A percentile compares a stretch with the other conserved stretches of the same genome.
phyloP scores from a whole-genome alignment of 106 monocot genomes.

The Allium sativum region DNA sequence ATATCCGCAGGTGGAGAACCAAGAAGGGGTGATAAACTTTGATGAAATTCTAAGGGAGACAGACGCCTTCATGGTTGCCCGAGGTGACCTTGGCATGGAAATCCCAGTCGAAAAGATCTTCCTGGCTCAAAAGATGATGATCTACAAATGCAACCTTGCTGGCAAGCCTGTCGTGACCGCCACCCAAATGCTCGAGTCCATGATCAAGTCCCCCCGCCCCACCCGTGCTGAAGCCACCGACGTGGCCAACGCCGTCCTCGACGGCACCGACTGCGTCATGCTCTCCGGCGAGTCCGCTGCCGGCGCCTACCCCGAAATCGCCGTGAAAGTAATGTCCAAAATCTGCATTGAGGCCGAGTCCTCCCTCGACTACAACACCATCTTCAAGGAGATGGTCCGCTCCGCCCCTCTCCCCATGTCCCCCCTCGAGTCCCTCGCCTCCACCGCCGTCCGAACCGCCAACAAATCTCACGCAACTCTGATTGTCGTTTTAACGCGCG shows the following conservation, averaged over 20 bases:
- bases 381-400: conserved; percentile 42
- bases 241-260: conserved; percentile 63
- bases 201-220: conserved; percentile 65
- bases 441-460: conserved; percentile 36
- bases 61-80: conserved; percentile 48
- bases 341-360: conserved; percentile 57
- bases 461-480: conserved; percentile 27
- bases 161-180: conserved; percentile 68
- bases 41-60: conserved; percentile 46
- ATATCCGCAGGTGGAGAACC: conserved; percentile 48
- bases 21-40: conserved; percentile 60
- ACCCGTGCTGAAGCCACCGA: conserved; percentile 67
- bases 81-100: conserved; percentile 60
- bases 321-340: conserved; percentile 43
- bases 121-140: conserved; percentile 67
- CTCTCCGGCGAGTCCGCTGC: conserved; percentile 47
- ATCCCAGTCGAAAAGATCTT: conserved; percentile 58
- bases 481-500: conserved; percentile 38
- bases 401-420: conserved; percentile 43
- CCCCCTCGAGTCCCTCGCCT: conserved; percentile 43
- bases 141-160: conserved; percentile 53
- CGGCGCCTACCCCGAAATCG: conserved; percentile 45
- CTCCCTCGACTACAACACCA: conserved; percentile 34
- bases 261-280: conserved; percentile 70
- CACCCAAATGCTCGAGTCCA: conserved; percentile 68